These are phyloP conservation scores for Eucalyptus viminalis DNA, from an alignment of 345 rosid species.

Conservation along the genomic window DNA sequence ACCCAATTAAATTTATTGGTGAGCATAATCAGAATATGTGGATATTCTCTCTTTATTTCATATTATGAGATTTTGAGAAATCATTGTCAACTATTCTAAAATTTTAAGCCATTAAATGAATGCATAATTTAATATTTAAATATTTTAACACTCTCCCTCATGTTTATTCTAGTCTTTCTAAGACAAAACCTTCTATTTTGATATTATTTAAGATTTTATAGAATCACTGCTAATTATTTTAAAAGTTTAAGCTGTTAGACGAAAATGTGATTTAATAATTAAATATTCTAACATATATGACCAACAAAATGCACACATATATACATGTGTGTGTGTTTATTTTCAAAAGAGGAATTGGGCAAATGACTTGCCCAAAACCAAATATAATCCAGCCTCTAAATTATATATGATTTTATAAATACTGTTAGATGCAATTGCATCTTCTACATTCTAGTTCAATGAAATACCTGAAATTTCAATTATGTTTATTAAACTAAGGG, in stretches of 20 bases:
- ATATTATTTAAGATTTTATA: too few relatives aligned
- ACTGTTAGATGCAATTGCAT: not conserved
- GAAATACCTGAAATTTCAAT: not conserved
- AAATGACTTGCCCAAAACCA: not conserved
- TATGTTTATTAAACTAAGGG: not conserved
- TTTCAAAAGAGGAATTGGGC: not conserved
- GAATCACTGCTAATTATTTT: too few relatives aligned
- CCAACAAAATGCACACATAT: not conserved
- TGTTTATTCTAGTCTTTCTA: too few relatives aligned
- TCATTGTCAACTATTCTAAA: too few relatives aligned
- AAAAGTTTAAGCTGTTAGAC: accelerated
- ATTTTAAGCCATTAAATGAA: too few relatives aligned
- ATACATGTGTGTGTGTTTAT: not conserved
- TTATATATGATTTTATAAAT: not conserved
- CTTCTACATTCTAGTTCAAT: not conserved
- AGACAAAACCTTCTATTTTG: too few relatives aligned
- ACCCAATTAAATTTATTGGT: not conserved
- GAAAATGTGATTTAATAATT: too few relatives aligned
- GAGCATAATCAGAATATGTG: not conserved
- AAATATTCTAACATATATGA: not conserved
- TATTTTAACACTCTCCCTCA: too few relatives aligned
- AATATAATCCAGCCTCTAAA: not conserved
- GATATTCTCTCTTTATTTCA: not conserved
- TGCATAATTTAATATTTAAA: too few relatives aligned
- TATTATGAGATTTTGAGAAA: not conserved